Percentiles rank a stretch among this genome's conserved stretches.
These are phyloP conservation scores for Suhomyces anneliseae DNA, from an alignment of 1,139 yeast species.

Conservation along the genomic window DNA sequence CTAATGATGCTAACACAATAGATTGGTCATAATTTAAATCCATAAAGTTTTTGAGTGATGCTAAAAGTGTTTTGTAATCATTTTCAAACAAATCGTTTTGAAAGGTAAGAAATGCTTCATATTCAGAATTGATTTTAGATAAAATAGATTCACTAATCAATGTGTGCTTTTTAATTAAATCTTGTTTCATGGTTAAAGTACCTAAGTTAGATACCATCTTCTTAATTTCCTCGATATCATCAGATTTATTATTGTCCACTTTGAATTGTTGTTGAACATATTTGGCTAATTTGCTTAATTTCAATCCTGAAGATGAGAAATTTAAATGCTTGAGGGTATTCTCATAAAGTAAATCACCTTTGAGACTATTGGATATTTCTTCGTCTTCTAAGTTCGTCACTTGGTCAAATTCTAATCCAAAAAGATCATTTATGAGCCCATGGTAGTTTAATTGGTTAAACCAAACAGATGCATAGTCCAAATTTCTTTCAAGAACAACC, in stretches of 20 bases:
- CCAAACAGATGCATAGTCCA: conserved; percentile 71
- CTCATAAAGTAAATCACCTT: conserved; percentile 21
- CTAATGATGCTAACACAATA: conserved; percentile 49
- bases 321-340: conserved; percentile 60
- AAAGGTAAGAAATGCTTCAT: conserved; percentile 60
- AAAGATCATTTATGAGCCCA: conserved; percentile 77
- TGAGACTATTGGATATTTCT: conserved; percentile 2
- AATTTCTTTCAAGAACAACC: conserved; percentile 73
- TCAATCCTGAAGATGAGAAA: conserved; percentile 77
- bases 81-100: conserved; percentile 72
- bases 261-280: conserved; percentile 70
- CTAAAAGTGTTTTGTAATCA: conserved; percentile 55
- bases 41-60: conserved; percentile 50
- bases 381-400: conserved; percentile 20
- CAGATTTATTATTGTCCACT: conserved; percentile 46
- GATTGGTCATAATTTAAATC: conserved; percentile 26
- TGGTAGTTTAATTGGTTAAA: conserved; percentile 77
- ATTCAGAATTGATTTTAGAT: conserved; percentile 48
- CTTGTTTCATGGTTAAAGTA: conserved; percentile 66
- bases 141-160: conserved; percentile 69
- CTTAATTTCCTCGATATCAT: conserved; percentile 65
- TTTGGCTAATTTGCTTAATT: conserved; percentile 70
- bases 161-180: conserved; percentile 72
- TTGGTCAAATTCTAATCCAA: conserved; percentile 34
- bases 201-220: conserved; percentile 71